phyloP scores from a whole-genome alignment of 2,329 filamentous ascomycete genomes.

The Westerdykella ornata region DNA sequence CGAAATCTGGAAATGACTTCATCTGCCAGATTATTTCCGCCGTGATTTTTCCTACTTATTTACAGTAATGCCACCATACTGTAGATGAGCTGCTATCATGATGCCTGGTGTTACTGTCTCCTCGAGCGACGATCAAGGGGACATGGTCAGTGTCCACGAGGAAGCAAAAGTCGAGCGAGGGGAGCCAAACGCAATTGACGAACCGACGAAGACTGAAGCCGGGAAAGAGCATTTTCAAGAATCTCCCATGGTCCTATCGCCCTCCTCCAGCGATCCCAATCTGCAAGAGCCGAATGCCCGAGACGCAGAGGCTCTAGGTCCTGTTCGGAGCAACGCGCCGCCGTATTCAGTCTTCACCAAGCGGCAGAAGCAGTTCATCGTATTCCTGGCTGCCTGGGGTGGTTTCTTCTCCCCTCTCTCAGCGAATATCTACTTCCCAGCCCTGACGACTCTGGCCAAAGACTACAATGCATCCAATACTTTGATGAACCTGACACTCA shows the following conservation, averaged over 20 bases:
- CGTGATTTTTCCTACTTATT: too few species aligned
- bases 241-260: background rate
- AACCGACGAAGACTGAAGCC: background rate
- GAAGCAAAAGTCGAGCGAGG: too few species aligned
- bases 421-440: constrained; percentile 45
- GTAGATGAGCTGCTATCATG: too few species aligned
- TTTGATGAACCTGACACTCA: constrained; percentile 41
- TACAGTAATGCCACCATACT: too few species aligned
- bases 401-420: constrained; percentile 36
- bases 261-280: constrained; percentile 4
- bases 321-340: constrained; percentile 8
- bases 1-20: too few species aligned
- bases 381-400: constrained; percentile 8
- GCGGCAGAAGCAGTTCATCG: constrained; percentile 12
- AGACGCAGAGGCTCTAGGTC: constrained; percentile 13
- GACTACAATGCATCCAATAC: constrained; percentile 37
- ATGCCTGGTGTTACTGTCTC: too few species aligned
- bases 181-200: background rate
- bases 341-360: constrained; percentile 17
- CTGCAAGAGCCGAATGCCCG: background rate
- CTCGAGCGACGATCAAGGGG: too few species aligned
- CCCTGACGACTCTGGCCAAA: constrained; percentile 36
- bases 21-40: too few species aligned
- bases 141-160: too few species aligned
- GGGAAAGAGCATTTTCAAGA: background rate